A percentile compares a stretch with the other conserved stretches of the same genome.
phyloP scores from a whole-genome alignment of 1,284 basidiomycete species.

The Dichomitus squalens region DNA sequence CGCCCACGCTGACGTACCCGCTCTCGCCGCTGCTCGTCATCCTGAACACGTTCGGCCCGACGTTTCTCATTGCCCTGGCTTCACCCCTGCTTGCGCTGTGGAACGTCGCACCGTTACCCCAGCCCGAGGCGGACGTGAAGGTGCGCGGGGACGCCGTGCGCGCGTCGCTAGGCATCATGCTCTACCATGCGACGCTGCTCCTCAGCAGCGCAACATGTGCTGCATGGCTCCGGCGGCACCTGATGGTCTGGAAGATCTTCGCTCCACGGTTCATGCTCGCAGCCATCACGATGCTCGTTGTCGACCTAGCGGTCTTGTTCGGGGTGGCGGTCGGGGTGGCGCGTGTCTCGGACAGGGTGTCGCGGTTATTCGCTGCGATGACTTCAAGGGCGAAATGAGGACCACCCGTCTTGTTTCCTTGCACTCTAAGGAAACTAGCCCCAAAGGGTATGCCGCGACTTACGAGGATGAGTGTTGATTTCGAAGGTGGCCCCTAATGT shows the following conservation, averaged over 20 bases:
- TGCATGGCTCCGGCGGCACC: conserved; percentile 80
- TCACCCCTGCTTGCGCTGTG: conserved; percentile 81
- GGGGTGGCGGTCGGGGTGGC: conserved; percentile 44
- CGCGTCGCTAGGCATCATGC: conserved; percentile 63
- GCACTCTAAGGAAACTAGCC: no score
- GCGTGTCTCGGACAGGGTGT: conserved; percentile 29
- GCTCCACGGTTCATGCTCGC: conserved; percentile 92
- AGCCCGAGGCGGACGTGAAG: conserved; percentile 29
- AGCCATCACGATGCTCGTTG: conserved; percentile 52
- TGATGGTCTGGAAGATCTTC: conserved; percentile 99
- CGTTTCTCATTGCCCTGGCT: conserved; percentile 66
- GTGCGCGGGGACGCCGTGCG: conserved; percentile 43
- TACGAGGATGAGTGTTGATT: neutral
- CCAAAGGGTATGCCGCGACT: neutral
- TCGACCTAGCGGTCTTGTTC: conserved; percentile 59
- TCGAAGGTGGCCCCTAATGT: neutral
- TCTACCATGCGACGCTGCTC: conserved; percentile 72
- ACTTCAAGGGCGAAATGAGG: conserved; percentile 9
- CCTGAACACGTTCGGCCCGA: conserved; percentile 80
- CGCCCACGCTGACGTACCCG: conserved; percentile 69
- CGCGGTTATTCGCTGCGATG: conserved; percentile 32
- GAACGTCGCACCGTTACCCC: conserved; percentile 75
- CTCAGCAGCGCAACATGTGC: conserved; percentile 77
- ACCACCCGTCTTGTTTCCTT: neutral
- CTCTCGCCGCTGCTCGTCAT: conserved; percentile 79